These are phyloP conservation scores for Nicotiana benthamiana DNA, from an alignment of 257 asterid genomes.

Conservation along the genomic window DNA sequence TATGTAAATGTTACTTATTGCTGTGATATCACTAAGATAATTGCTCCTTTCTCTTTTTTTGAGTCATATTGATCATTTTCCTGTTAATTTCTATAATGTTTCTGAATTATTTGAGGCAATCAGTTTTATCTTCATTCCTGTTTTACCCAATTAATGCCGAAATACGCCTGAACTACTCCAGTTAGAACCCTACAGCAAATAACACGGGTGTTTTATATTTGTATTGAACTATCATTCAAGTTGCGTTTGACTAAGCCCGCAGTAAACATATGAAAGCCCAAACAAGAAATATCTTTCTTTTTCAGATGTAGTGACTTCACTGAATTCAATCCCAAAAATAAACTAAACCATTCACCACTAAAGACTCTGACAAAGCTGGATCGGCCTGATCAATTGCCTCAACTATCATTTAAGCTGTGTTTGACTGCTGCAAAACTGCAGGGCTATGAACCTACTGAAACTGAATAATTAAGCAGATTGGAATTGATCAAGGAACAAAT, in stretches of 20 bases:
- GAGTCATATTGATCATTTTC: neutral
- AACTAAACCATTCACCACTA: neutral
- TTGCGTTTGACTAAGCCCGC: no score
- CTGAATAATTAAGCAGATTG: neutral
- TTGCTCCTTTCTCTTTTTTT: neutral
- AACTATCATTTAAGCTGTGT: neutral
- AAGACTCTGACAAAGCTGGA: neutral
- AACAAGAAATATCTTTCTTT: neutral
- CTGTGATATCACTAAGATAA: neutral
- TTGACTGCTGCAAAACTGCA: neutral
- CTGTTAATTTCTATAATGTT: neutral
- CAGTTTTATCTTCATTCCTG: neutral
- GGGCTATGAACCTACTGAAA: neutral
- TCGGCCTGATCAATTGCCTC: neutral
- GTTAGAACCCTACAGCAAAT: no score
- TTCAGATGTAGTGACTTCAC: neutral
- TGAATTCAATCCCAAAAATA: neutral
- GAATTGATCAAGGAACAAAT: neutral
- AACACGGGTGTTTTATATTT: no score
- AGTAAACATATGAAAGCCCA: no score
- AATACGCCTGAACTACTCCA: no score
- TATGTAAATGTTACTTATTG: neutral
- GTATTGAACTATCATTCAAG: no score
- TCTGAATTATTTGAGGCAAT: neutral
- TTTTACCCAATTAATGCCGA: neutral